Conservation (phyloP, 1,284 basidiomycete genomes). For the Megacollybia platyphylla region DNA sequence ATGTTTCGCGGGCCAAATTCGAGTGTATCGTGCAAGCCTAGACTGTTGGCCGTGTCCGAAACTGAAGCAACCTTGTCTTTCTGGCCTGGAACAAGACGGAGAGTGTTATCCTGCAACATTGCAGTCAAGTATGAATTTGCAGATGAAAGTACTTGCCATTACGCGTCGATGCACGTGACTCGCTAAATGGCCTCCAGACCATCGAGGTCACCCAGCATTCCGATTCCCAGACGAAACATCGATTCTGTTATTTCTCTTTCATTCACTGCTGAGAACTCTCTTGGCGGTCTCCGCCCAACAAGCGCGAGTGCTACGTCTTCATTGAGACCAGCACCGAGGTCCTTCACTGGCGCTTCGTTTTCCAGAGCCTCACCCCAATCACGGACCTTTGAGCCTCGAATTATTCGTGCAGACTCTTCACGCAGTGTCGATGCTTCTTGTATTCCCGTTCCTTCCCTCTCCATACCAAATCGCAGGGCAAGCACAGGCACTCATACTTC, state of each 20-base stretch:
- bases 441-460: slow-evolving; percentile 21
- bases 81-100: slow-evolving; percentile 52
- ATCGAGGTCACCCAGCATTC: slow-evolving; percentile 49
- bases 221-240: slow-evolving; percentile 47
- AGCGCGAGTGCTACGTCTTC: slow-evolving; percentile 21
- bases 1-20: slow-evolving; percentile 66
- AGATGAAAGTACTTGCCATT: no score
- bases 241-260: slow-evolving; percentile 53
- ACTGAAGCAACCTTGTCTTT: slow-evolving; percentile 51
- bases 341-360: slow-evolving; percentile 15
- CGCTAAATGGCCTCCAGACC: slow-evolving; percentile 15
- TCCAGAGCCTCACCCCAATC: slow-evolving; percentile 9
- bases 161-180: no score
- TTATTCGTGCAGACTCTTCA: slow-evolving; percentile 39
- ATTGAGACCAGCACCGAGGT: slow-evolving; percentile 22
- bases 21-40: slow-evolving; percentile 73
- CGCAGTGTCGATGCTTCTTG: slow-evolving; percentile 24
- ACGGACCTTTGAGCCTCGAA: slow-evolving; percentile 44
- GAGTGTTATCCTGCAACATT: slow-evolving; percentile 40
- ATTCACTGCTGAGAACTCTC: slow-evolving; percentile 21
- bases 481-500: slow-evolving; percentile 7
- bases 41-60: slow-evolving; percentile 52
- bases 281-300: slow-evolving; percentile 18
- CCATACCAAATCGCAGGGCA: slow-evolving; percentile 23
- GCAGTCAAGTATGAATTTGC: no score